These are phyloP conservation scores for Spirogloea muscicola DNA, from an alignment of 139 green algal genomes.

Conservation along the genomic window DNA sequence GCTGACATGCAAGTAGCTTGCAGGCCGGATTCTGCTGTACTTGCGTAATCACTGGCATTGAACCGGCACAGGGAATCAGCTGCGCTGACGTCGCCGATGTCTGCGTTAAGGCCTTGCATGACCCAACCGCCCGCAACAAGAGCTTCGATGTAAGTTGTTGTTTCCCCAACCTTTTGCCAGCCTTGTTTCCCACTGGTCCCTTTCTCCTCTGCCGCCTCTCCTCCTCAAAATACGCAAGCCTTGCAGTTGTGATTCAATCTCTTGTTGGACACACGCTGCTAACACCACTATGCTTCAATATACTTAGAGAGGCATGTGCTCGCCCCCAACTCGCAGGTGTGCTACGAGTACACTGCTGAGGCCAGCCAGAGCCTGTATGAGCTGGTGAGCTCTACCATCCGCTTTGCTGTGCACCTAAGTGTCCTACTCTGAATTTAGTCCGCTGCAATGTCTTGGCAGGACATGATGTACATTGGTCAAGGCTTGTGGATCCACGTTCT, in stretches of 20 bases:
- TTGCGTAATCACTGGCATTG: not conserved
- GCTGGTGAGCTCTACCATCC: conserved; percentile 20
- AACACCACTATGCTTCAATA: not conserved
- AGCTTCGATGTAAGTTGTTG: conserved; percentile 83
- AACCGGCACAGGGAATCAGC: conserved; percentile 66
- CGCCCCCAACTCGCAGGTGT: conserved; percentile 24
- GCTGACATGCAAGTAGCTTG: not conserved
- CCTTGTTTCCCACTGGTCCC: too few relatives aligned
- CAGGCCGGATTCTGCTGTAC: not conserved
- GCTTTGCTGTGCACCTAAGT: conserved; percentile 1
- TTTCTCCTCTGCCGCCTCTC: not conserved
- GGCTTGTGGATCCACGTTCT: too few relatives aligned
- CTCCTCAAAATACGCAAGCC: not conserved
- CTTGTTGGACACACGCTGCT: too few relatives aligned
- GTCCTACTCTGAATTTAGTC: too few relatives aligned
- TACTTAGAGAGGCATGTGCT: too few relatives aligned
- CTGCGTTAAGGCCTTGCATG: conserved; percentile 69
- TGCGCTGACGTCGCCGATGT: conserved; percentile 97
- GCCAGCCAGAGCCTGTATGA: conserved; percentile 29
- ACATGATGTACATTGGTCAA: too few relatives aligned
- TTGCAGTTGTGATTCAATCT: not conserved
- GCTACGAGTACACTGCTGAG: conserved; percentile 39
- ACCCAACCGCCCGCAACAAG: conserved; percentile 82
- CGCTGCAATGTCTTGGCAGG: too few relatives aligned
- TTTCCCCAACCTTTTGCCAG: not conserved